These are phyloP conservation scores for Epichloe scottii DNA, from an alignment of 2,329 filamentous ascomycete species.

Conservation along the genomic window DNA sequence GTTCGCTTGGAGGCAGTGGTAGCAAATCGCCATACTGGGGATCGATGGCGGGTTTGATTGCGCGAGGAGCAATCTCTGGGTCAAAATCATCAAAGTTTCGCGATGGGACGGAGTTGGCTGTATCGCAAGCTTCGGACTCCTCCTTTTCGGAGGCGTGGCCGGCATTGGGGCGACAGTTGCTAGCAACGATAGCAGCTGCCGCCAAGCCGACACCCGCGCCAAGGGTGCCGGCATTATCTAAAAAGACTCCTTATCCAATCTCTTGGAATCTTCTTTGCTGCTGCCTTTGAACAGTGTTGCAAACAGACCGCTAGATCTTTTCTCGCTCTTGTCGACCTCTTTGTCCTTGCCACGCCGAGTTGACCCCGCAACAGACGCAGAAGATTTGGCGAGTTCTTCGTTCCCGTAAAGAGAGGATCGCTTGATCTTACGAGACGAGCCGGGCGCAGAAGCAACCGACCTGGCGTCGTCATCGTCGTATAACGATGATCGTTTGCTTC, in stretches of 20 bases:
- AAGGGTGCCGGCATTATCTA: constrained; percentile 59
- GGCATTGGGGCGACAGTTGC: constrained; percentile 32
- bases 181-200: constrained; percentile 30
- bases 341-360: constrained; percentile 26
- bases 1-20: constrained; percentile 48
- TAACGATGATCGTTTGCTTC: constrained; percentile 10
- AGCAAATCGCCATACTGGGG: constrained; percentile 53
- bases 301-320: constrained; percentile 30
- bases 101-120: constrained; percentile 8
- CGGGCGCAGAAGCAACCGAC: constrained; percentile 22
- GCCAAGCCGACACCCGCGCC: constrained; percentile 56
- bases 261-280: constrained; percentile 14
- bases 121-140: constrained; percentile 19
- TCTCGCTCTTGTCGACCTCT: constrained; percentile 20
- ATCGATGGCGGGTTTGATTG: constrained; percentile 53
- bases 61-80: constrained; percentile 44
- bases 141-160: constrained; percentile 30
- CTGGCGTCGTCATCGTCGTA: constrained; percentile 34
- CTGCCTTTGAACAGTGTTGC: constrained; percentile 36
- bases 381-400: constrained; percentile 26
- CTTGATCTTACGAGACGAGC: constrained; percentile 11
- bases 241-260: constrained; percentile 42
- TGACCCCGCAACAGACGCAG: constrained; percentile 22
- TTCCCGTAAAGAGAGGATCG: constrained; percentile 27
- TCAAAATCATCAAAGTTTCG: constrained; percentile 31